These are phyloP conservation scores for Phlebopus sp. DNA, from an alignment of 1,284 basidiomycete species.

Conservation along the genomic window DNA sequence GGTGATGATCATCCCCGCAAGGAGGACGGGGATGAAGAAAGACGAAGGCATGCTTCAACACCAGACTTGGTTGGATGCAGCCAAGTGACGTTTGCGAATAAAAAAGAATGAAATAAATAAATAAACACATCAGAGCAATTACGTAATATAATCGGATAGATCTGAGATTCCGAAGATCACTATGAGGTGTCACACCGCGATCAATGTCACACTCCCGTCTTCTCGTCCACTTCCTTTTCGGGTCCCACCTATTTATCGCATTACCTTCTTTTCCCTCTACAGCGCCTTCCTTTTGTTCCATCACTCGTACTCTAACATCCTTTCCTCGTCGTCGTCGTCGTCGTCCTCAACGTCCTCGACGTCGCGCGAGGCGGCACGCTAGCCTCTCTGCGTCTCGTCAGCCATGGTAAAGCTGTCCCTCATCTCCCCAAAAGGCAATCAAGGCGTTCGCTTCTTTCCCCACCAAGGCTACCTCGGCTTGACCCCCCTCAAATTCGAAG, in stretches of 20 bases:
- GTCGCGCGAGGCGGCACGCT: constrained; percentile 28
- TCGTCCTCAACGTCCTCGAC: constrained; percentile 28
- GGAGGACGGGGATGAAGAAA: constrained; percentile 48
- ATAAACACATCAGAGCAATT: background rate
- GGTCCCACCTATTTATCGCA: constrained; percentile 34
- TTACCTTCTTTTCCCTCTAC: constrained; percentile 31
- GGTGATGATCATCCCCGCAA: constrained; percentile 80
- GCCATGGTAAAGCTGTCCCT: constrained; percentile 65
- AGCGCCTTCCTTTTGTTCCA: constrained; percentile 9
- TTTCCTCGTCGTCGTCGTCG: constrained; percentile 21
- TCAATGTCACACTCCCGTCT: constrained; percentile 26
- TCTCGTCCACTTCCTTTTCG: constrained; percentile 33
- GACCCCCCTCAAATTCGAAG: constrained; percentile 74
- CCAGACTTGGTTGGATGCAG: background rate
- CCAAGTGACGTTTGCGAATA: background rate
- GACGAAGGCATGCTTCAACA: constrained; percentile 46
- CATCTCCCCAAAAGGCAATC: constrained; percentile 61
- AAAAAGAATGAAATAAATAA: too few relatives aligned
- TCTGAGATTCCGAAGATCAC: constrained; percentile 25
- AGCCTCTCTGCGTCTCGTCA: constrained; percentile 18
- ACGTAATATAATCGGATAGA: constrained; percentile 13
- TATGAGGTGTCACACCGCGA: constrained; percentile 18
- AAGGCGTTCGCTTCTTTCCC: constrained; percentile 70
- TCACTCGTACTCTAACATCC: constrained; percentile 23
- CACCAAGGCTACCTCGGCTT: constrained; percentile 75